Base-by-base conservation (phyloP, 2,329 filamentous ascomycete species). In the Keithomyces neogunnii region DNA sequence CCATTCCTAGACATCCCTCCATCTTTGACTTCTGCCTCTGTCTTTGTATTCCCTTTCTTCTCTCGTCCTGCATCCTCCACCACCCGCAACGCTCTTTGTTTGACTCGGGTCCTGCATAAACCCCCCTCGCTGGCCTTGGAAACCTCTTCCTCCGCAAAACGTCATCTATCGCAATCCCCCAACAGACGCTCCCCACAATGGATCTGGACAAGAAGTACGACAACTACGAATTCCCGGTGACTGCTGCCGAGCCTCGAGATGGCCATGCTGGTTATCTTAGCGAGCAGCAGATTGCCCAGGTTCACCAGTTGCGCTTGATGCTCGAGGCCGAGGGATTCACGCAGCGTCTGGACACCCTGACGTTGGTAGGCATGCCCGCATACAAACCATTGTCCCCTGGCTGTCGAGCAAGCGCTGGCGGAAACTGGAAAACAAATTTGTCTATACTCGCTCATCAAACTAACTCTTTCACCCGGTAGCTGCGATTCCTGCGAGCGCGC, bases 241-340 rank as follows among this genome's bases (percentile, higher is more conserved):
- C 81, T 56, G 82, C 89, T 45, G 81, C 87, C 51, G 81, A 82
- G 60, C 68, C 78, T 45, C 81, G 85, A 66, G 74, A 76, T 62
- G 93, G 93, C 58, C 90, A 96, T 70, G 85, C 92, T 56, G 93
- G 93, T 66, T 82, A 95, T 71, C 86, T 95, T 63, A 93, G 86
- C 51, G 77, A 82, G 52, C 81, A 88, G 69, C 90, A 97, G 75
- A 87, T 96, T 80, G 90, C 89, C 50, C 85, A 92, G 73, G 86
- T 97, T 46, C 74, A 83, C 65, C 89, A 96, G 77, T 77, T 99
- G 67, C 85, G 93, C 56, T 74, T 82, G 71, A 79, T 88, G 77
- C 82, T 99, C 54, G 93, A 97, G 80, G 72, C 83, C 59, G 83
- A 85, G 66, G 91, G 91, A 52, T 88, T 82, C 73, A 92, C 78